Evolutionary conservation across 1,284 basidiomycete genomes (phyloP).

Genomic region (Malassezia vespertilionis): DNA sequence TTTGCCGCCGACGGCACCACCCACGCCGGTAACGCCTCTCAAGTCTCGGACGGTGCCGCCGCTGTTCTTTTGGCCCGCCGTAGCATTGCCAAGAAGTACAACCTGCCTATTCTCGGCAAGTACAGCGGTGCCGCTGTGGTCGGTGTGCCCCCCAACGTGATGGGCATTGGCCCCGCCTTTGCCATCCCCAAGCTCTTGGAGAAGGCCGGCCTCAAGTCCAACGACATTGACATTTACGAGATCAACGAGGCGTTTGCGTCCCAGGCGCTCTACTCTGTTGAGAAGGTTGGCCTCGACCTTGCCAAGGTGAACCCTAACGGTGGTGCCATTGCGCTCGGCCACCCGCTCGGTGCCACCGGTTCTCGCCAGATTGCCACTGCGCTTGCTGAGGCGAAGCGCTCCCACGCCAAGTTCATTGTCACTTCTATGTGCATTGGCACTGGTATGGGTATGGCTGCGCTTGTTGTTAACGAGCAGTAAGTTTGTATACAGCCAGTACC

Average conservation of each 20-base stretch:
- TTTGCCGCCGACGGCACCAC: conserved; percentile 81
- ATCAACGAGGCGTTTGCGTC: conserved; percentile 50
- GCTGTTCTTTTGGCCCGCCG: conserved; percentile 81
- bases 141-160: conserved; percentile 51
- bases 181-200: conserved; percentile 43
- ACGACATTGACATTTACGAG: conserved; percentile 43
- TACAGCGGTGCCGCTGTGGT: conserved; percentile 67
- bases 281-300: conserved; percentile 48
- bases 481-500: too few relatives aligned
- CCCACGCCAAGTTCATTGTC: conserved; percentile 55
- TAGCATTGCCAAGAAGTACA: conserved; percentile 73
- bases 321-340: conserved; percentile 50
- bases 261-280: conserved; percentile 55
- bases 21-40: conserved; percentile 82
- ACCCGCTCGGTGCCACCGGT: conserved; percentile 56
- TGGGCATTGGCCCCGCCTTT: conserved; percentile 47
- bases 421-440: conserved; percentile 79
- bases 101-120: conserved; percentile 84
- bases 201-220: conserved; percentile 33
- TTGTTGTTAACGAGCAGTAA: conserved; percentile 63
- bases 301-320: conserved; percentile 51
- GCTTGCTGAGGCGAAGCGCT: conserved; percentile 63
- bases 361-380: conserved; percentile 75
- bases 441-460: conserved; percentile 70
- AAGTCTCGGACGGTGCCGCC: conserved; percentile 94